Percentiles rank a stretch among this genome's conserved stretches.
Evolutionary conservation across 2,329 filamentous ascomycete genomes (phyloP).

Genomic region (Diplodia seriata): DNA sequence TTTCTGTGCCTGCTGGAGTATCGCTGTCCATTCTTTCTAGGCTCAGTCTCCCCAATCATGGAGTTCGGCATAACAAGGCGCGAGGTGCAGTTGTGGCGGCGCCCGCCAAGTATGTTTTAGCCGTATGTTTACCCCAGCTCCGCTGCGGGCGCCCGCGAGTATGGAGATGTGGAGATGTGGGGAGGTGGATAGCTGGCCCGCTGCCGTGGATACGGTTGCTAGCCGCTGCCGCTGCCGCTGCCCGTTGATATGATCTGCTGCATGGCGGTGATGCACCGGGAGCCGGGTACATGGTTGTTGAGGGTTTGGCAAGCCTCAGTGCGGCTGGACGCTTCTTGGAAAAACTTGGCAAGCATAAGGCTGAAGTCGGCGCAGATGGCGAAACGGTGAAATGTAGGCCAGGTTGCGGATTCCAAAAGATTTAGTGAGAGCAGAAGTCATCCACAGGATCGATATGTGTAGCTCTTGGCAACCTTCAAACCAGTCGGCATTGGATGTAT

Average conservation of each 20-base stretch:
- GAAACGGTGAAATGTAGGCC: background rate
- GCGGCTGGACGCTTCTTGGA: background rate
- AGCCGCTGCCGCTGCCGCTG: constrained; percentile 3
- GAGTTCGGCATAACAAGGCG: background rate
- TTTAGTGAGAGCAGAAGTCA: background rate
- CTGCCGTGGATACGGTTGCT: constrained; percentile 5
- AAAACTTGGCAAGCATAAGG: background rate
- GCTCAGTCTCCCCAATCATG: background rate
- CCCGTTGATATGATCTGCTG: background rate
- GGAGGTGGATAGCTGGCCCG: constrained; percentile 2
- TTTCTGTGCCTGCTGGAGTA: background rate
- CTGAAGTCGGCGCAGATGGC: background rate
- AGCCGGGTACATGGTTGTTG: constrained; percentile 1
- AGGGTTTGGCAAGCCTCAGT: background rate
- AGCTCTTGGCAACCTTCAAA: background rate
- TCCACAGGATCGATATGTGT: background rate
- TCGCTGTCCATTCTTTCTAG: background rate
- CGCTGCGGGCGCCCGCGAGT: background rate
- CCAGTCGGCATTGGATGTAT: background rate
- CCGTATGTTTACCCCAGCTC: constrained; percentile 8
- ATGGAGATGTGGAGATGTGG: constrained; percentile 11
- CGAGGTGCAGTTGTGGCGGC: background rate
- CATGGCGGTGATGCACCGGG: constrained; percentile 3
- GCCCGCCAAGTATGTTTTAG: constrained; percentile 8
- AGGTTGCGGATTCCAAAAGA: background rate